phyloP scores from a whole-genome alignment of 805 yeast genomes.

The Schwanniomyces polymorphus region DNA sequence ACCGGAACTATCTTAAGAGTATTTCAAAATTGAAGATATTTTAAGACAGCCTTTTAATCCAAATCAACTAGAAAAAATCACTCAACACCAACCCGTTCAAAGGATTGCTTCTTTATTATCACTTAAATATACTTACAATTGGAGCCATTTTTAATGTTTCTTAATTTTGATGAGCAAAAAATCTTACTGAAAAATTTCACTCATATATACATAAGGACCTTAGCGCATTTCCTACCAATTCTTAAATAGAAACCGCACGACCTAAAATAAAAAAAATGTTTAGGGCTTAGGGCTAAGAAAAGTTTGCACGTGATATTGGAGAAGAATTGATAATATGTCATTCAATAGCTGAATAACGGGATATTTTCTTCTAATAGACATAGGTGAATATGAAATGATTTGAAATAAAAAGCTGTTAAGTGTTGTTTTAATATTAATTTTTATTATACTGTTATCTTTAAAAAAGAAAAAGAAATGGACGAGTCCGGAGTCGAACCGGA shows the following conservation, averaged over 20 bases:
- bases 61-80: conserved; percentile 5
- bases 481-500: conserved; percentile 34
- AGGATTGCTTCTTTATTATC: conserved; percentile 15
- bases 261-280: background rate
- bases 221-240: background rate
- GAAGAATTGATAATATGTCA: too few relatives aligned
- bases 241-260: background rate
- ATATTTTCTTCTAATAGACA: too few relatives aligned
- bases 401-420: too few relatives aligned
- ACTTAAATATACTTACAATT: conserved; percentile 66
- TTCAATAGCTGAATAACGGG: too few relatives aligned
- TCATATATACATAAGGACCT: background rate
- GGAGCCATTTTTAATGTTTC: conserved; percentile 68
- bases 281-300: background rate
- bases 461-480: conserved; percentile 17
- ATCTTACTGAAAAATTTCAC: background rate
- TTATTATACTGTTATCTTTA: too few relatives aligned
- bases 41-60: background rate
- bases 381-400: too few relatives aligned
- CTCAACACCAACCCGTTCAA: conserved; percentile 28
- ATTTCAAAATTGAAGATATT: background rate
- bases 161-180: conserved; percentile 1
- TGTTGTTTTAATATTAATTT: too few relatives aligned
- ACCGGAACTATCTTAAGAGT: background rate
- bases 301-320: background rate